Evolutionary conservation across 2,329 filamentous ascomycete species (phyloP).

Genomic region (Rhynchosporium graminicola): DNA sequence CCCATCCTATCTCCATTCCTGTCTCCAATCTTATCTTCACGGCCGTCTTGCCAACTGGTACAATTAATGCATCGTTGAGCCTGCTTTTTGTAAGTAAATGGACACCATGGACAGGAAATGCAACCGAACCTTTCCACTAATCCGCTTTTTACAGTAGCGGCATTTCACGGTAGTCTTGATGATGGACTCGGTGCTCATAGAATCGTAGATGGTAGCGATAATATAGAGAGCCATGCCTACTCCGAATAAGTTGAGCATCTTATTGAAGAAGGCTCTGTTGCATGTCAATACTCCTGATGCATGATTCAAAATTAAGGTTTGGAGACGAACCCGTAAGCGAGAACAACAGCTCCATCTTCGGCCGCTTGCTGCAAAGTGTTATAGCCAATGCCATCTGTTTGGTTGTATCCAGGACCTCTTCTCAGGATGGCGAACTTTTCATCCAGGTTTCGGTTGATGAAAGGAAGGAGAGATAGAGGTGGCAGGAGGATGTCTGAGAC

Average conservation of each 20-base stretch:
- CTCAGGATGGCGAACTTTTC: slow-evolving; percentile 71
- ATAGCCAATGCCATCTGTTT: slow-evolving; percentile 53
- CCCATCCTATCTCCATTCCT: too few species aligned
- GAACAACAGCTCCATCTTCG: slow-evolving; percentile 69
- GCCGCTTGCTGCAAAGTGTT: slow-evolving; percentile 70
- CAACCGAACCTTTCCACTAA: slow-evolving; percentile 58
- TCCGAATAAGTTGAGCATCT: slow-evolving; percentile 64
- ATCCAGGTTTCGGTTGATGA: slow-evolving; percentile 69
- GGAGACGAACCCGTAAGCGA: slow-evolving; percentile 64
- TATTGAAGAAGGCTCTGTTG: slow-evolving; percentile 59
- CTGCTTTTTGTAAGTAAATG: slow-evolving; percentile 33
- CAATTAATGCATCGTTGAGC: slow-evolving; percentile 56
- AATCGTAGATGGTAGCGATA: slow-evolving; percentile 63
- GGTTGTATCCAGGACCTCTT: slow-evolving; percentile 54
- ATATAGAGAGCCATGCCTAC: slow-evolving; percentile 66
- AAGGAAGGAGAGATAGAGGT: slow-evolving; percentile 67
- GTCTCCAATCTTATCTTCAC: slow-evolving; percentile 24
- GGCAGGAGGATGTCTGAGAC: slow-evolving; percentile 71
- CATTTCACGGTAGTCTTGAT: slow-evolving; percentile 72
- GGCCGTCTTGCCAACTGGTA: slow-evolving; percentile 56
- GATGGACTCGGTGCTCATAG: slow-evolving; percentile 60
- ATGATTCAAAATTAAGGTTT: neutral
- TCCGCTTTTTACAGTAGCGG: slow-evolving; percentile 63
- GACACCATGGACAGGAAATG: neutral
- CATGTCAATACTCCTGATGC: neutral